Base-by-base conservation (phyloP, 148 eudicot genomes). In the Bassia scoparia region DNA sequence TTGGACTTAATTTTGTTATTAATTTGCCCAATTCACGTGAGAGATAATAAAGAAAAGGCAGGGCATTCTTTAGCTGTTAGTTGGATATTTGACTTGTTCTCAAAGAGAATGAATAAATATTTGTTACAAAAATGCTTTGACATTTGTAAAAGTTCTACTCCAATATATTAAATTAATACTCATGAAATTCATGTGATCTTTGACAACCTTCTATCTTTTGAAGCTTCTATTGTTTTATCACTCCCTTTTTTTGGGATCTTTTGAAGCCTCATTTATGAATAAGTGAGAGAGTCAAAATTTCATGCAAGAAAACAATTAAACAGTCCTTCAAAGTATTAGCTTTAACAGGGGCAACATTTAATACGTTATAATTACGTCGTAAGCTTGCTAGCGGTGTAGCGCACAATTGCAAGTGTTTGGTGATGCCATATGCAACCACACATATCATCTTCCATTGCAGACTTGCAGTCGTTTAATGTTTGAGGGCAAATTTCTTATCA, bases 41-140 rank as follows among this genome's bases (percentile, higher is more conserved):
- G 43, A 61, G 34, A 48, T 64, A 3, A 41, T 12, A 18, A 52
- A 11, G 60, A 55, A 55, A 41, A 38, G 13, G 37, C 38, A 13
- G 13, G 2, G 43, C 65, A 35, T 38, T 2, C n/a, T 5, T 11
- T 5, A 64, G 21, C 21, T 53, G 63, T 26, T 65, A 52, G 17
- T 74, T 24, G 50, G 44, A 23, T 21, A n/a, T 64, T 65, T 52
- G 15, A 74, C 12, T 10, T 9, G 8, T 15, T 41, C 74, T 71
- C 62, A 41, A 61, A 61, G 44, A 61, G 41, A 73, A 62, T 62
- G 69, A 72, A 21, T 46, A n/a, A 58, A 58, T 43, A 35, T 23
- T 33, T 33, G 30, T 16, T 35, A 18, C 26, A n/a, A n/a, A 38
- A 5, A 11, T 71, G 18, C 66, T 2, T 60, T 41, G 52, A 31